Evolutionary conservation across 805 yeast species (phyloP), one percentile per base, ranked within the genome.

Genomic region (Babjeviella inositovora): DNA sequence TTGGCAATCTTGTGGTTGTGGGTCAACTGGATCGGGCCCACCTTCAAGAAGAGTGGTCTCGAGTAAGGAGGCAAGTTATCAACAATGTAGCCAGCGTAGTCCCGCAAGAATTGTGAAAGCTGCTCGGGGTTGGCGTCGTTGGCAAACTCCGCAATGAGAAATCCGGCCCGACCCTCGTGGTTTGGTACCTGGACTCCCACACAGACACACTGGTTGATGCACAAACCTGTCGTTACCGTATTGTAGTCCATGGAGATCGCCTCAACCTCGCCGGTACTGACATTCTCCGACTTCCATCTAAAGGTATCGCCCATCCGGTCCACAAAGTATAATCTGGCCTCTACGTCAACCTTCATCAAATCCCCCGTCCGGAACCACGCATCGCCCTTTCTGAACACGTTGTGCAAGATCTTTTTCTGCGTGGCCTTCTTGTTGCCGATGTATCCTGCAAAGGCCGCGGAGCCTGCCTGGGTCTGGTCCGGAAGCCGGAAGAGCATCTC

Each of bases 271-370:
- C 85, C 73, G 8, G 96, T 84, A 10, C 90, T 71, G 7, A 87
- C 95, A 45, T 85, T 85, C 50, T 85, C 97, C 2, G 93, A 76
- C 51, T 82, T 87, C 97, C 97, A 85, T 36, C 97, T 62, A 54
- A 79, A 85, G 0, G 96, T 87, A 41, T 85, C 97, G 19, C 97
- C 97, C 39, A 87, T 50, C 39, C 97, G 59, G 53, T 85, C 97
- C 21, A 84, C 81, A 46, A 85, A 85, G 47, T 75, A 81, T 43
- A 76, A 60, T 32, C 73, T 50, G 1, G 81, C 77, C 32, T 71
- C 62, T 14, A 55, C 56, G 44, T 82, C 93, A 41, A 58, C 50
- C 34, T 55, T 68, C 39, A 87, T 55, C 33, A 85, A 57, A 44
- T 85, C 97, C 20, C 95, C 96, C 14, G 81, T 65, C 39, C 95